Evolutionary conservation across 345 rosid species (phyloP).

Genomic region (Murraya koenigii): DNA sequence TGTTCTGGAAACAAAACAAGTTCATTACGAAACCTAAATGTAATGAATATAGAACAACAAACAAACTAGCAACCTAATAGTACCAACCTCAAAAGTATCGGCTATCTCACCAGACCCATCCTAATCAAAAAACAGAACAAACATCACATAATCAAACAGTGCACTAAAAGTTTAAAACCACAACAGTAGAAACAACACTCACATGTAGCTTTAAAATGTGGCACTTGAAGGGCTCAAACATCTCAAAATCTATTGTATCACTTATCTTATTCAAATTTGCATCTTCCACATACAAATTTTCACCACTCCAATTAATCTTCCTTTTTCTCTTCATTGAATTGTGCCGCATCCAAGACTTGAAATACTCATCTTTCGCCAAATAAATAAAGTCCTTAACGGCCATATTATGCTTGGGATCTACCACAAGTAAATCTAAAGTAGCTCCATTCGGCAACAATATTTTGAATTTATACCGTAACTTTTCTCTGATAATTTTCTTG

Average conservation of each 20-base stretch:
- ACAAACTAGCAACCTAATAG: neutral
- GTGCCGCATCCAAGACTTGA: conserved; percentile 5
- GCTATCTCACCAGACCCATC: conserved; percentile 43
- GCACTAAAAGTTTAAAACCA: neutral
- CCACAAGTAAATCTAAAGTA: conserved; percentile 28
- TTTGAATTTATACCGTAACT: conserved; percentile 34
- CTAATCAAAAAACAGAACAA: conserved; percentile 26
- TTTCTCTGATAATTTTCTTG: neutral
- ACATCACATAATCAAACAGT: conserved; percentile 14
- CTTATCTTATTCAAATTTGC: conserved; percentile 23
- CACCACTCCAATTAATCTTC: conserved; percentile 36
- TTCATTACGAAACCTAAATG: neutral
- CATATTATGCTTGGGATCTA: conserved; percentile 29
- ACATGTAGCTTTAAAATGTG: conserved; percentile 54
- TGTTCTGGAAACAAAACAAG: conserved; percentile 40
- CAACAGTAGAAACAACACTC: conserved; percentile 16
- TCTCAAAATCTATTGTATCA: conserved; percentile 23
- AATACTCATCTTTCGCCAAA: conserved; percentile 33
- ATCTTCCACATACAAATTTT: conserved; percentile 28
- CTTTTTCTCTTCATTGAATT: conserved; percentile 10
- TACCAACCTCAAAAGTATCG: conserved; percentile 50
- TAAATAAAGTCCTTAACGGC: conserved; percentile 29
- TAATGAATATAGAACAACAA: neutral
- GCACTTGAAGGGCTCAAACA: conserved; percentile 35
- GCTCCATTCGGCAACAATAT: conserved; percentile 56